Base-by-base conservation (phyloP, 2,329 filamentous ascomycete species). In the Lecanoromycetidae sp. region DNA sequence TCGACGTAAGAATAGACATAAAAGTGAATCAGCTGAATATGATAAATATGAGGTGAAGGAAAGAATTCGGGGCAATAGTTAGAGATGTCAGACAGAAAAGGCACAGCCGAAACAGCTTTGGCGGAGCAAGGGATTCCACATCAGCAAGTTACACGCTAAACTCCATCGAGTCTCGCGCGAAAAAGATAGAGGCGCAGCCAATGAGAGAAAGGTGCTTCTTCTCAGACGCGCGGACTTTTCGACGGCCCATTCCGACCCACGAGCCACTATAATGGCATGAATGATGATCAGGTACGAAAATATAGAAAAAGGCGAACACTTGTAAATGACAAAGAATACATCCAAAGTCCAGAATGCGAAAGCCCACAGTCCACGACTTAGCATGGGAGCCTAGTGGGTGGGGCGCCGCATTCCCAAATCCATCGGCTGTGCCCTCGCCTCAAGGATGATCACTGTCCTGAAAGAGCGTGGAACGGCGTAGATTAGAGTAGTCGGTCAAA, bases 31-130 rank as follows among this genome's bases (percentile, higher is more conserved):
- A 39, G 23, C 22, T 40, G 29, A 26, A n/a, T 40, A 42, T 43
- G 27, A 22, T 17, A 20, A 23, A 2, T 15, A 34, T 32, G 15
- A 19, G 55, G 63, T 60, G 54, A 42, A 44, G 32, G 22, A 7
- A 32, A 20, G 44, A 39, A 32, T 29, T 15, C 27, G 30, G 17
- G 20, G 35, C 17, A 17, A 23, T 26, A 9, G 44, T n/a, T 42
- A 27, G 37, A 34, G 22, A 29, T 34, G 44, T 46, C 22, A 47
- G 36, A 47, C 22, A 22, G 12, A 12, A 12, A 47, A 26, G 44
- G 44, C 44, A 41, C 44, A 47, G 35, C 19, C n/a, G n/a, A n/a
- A n/a, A n/a, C n/a, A n/a, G n/a, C n/a, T n/a, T n/a, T n/a, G n/a
- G n/a, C n/a, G n/a, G n/a, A n/a, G n/a, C n/a, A n/a, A n/a, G n/a